phyloP scores from a whole-genome alignment of 2,329 filamentous ascomycete species.

The Talaromyces rugulosus region DNA sequence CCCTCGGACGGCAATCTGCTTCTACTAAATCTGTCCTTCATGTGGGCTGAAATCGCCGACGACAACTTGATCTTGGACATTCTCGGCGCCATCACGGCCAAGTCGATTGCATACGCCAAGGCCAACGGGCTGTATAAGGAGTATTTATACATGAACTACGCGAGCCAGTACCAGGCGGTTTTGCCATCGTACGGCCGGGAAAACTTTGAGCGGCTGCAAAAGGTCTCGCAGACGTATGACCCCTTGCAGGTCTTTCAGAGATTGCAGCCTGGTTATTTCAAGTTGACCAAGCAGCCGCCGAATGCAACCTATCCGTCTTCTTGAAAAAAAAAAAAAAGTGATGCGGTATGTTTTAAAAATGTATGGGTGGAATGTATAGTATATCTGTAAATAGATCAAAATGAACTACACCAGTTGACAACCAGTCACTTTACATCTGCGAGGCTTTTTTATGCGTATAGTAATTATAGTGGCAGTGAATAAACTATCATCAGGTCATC shows the following conservation, averaged over 20 bases:
- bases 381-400: not conserved
- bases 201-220: conserved; percentile 30
- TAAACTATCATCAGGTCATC: not conserved
- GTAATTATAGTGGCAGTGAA: not conserved
- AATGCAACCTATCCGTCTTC: conserved; percentile 11
- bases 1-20: conserved; percentile 19
- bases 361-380: not conserved
- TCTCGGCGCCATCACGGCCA: conserved; percentile 22
- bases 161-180: conserved; percentile 40
- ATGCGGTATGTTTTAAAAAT: not conserved
- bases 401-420: not conserved
- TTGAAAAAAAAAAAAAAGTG: not conserved
- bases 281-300: conserved; percentile 23
- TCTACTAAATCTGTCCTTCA: conserved; percentile 25
- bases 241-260: conserved; percentile 36
- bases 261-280: conserved; percentile 41
- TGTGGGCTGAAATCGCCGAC: conserved; percentile 29
- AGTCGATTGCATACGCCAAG: conserved; percentile 26
- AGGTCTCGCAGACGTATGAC: conserved; percentile 35
- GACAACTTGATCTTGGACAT: conserved; percentile 25
- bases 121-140: conserved; percentile 22
- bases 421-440: no score
- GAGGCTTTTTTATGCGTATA: no score
- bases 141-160: conserved; percentile 49
- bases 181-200: conserved; percentile 39